Base-by-base conservation (phyloP, 306 rosid genomes). In the Pterocarpus santalinus region DNA sequence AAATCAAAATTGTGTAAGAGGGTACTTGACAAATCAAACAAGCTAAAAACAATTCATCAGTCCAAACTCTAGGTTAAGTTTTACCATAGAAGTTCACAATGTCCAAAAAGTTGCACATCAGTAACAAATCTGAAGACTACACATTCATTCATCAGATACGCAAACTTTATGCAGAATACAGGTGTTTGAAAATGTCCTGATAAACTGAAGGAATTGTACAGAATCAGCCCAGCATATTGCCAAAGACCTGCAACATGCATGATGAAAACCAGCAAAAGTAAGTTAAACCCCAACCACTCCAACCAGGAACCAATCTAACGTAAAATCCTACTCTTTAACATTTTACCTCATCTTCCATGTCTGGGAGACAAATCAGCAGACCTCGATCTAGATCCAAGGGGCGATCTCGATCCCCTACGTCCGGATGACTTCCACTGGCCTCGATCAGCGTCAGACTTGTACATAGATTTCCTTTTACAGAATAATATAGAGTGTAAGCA, bases 371-470 rank as follows among this genome's bases (percentile, higher is more conserved):
- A 68, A 46, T 91, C 97, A 1, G 89, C 82, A 60, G 97, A 91
- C 65, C 97, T 87, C 78, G 92, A 91, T 79, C 97, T 88, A 32
- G 92, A 91, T 41, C 97, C 90, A n/a, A 88, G 69, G 41, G 98
- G 99, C n/a, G 97, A 93, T 63, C 95, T 85, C 28, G 97, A 95
- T 67, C 74, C 86, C 83, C 92, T 88, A 61, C 82, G 85, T 2
- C 86, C 88, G 14, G 94, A 75, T 14, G 94, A 85, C 85, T 92
- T 88, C 98, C 97, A 92, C 74, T 86, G 87, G 60, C 83, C 89
- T 32, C 88, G 88, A 51, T 78, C 84, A 57, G 88, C 97, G 84
- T 89, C 96, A 32, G 88, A 58, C 43, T 85, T 90, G 55, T 81
- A 89, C n/a, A 88, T 41, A 60, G 97, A 5, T 90, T 91, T 95